Base-by-base conservation (phyloP, 2,329 filamentous ascomycete genomes). In the Botryosphaeria dothidea region DNA sequence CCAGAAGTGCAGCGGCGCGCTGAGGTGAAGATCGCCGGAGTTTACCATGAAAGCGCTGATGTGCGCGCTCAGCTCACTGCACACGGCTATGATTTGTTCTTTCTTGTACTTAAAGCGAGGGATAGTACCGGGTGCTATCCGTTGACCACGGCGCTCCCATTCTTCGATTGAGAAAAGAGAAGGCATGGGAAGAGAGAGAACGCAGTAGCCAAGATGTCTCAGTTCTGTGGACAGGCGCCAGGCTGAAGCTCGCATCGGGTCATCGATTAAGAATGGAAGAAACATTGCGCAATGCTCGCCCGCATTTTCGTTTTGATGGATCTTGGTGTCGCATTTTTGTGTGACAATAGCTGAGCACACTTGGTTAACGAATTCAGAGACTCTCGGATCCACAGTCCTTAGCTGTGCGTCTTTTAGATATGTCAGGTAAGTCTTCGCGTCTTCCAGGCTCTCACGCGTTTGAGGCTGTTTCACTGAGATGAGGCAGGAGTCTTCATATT, bases 231-330 rank as follows among this genome's bases (percentile, higher is more conserved):
- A 79, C 11, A 77, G 66, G 27, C 71, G 72, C 80, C 80, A 83
- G 5, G 80, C 80, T 1, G 80, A 78, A 41, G 76, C 73, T 58
- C 76, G 73, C 13, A 73, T 71, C 0, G 80, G 74, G 64, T 83
- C 81, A 64, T 83, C 81, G 13, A 88, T 77, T 0, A 92, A 74
- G 23, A 89, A 81, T 0, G 89, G 88, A 0, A 93, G 81, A 72
- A 90, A 93, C 13, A 92, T 82, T 45, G 7, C 68, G 68, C 38
- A 64, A 19, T 43, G 21, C n/a, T 21, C 21, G 8, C 21, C 19
- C 2, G 19, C 8, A 27, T 38, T 21, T 13, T 54, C 19, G 6
- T 34, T 11, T 7, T 41, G 6, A 13, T 43, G 13, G 77, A 70
- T 0, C 68, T 46, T 60, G 11, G 27, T 45, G 15, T 60, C n/a